Conservation (phyloP, 169 alveolate species). For the Plasmodium chabaudi region DNA sequence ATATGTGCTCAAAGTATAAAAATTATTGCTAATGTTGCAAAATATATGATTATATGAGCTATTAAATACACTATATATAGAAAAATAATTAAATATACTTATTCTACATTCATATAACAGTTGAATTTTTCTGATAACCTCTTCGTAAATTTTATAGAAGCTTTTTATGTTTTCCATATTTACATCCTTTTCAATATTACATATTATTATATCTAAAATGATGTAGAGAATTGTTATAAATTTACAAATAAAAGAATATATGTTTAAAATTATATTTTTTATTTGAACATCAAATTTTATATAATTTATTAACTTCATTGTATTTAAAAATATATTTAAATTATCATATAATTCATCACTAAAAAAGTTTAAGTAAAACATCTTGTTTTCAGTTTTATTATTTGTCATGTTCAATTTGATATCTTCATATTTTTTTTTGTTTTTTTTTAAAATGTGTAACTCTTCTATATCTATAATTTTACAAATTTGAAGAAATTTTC, state of each 20-base stretch:
- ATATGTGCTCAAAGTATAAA: conserved; percentile 57
- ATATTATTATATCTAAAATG: conserved; percentile 30
- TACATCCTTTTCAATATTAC: conserved; percentile 16
- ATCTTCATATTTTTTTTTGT: conserved; percentile 28
- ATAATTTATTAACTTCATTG: conserved; percentile 70
- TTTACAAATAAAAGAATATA: conserved; percentile 58
- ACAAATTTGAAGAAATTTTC: conserved; percentile 27
- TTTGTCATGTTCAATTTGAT: neutral
- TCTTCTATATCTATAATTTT: conserved; percentile 37
- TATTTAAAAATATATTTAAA: conserved; percentile 40
- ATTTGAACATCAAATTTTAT: conserved; percentile 63
- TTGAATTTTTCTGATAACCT: conserved; percentile 24
- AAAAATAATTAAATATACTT: conserved; percentile 50
- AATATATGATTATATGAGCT: conserved; percentile 71
- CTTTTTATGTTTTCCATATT: conserved; percentile 19
- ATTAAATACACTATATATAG: conserved; percentile 26
- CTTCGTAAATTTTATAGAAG: conserved; percentile 51
- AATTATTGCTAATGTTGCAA: conserved; percentile 52
- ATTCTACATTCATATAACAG: conserved; percentile 66
- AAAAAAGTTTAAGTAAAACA: conserved; percentile 23
- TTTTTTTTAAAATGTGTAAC: neutral
- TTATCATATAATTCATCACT: conserved; percentile 26
- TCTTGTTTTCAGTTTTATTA: conserved; percentile 9
- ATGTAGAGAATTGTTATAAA: conserved; percentile 59
- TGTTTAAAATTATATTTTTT: conserved; percentile 34